phyloP scores from a whole-genome alignment of 495 filamentous ascomycete genomes.

The Lasiosphaeria hispida region DNA sequence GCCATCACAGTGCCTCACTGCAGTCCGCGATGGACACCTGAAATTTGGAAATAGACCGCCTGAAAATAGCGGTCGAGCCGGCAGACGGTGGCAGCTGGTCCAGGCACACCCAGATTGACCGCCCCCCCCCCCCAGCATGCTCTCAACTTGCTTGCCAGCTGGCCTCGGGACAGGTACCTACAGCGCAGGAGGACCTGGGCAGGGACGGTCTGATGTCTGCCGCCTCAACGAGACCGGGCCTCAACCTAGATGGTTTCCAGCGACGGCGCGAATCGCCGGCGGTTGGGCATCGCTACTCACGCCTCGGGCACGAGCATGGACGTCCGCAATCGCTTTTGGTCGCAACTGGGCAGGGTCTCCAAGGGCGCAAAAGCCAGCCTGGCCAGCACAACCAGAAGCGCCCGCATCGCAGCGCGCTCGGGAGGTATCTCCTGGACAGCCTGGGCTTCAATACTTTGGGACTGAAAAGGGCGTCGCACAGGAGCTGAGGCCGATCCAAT shows the following conservation, averaged over 20 bases:
- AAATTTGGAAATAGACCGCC: constrained; percentile 21
- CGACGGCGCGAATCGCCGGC: constrained; percentile 12
- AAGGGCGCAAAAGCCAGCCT: background rate
- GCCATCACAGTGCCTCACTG: background rate
- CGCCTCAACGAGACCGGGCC: background rate
- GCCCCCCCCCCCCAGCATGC: background rate
- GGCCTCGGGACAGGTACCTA: background rate
- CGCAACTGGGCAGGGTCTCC: constrained; percentile 3
- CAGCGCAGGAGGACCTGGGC: background rate
- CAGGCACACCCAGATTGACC: constrained; percentile 8
- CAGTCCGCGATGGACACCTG: constrained; percentile 6
- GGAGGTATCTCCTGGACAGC: background rate
- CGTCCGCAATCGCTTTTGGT: background rate
- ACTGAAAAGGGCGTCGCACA: constrained; percentile 22
- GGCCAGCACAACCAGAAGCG: constrained; percentile 20
- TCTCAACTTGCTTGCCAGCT: background rate
- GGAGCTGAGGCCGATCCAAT: constrained; percentile 25
- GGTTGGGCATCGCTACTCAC: constrained; percentile 11
- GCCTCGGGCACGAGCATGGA: background rate
- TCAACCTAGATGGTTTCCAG: constrained; percentile 12
- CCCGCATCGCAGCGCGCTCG: constrained; percentile 11
- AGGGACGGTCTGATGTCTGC: background rate
- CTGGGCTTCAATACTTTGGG: background rate
- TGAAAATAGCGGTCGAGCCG: constrained; percentile 17
- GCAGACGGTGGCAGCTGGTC: background rate